Evolutionary conservation across 345 rosid genomes (phyloP).

Genomic region (Cardamine occulta): DNA sequence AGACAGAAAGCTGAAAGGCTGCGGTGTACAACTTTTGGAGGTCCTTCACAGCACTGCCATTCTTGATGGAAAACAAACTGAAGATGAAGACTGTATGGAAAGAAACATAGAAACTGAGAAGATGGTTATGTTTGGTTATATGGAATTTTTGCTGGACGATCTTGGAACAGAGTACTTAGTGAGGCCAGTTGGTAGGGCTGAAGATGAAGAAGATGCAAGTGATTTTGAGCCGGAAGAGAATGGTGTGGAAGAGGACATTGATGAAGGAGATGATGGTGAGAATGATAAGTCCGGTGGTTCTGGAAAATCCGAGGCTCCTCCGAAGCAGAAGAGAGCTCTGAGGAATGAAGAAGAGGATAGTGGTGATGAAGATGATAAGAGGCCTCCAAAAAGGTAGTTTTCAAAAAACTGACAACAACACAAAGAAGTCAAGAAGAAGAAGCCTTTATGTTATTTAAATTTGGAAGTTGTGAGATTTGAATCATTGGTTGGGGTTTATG

Average conservation of each 20-base stretch:
- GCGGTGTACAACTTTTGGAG: too few relatives aligned
- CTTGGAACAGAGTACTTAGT: slow-evolving; percentile 85
- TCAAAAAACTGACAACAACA: slow-evolving; percentile 9
- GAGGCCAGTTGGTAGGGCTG: slow-evolving; percentile 75
- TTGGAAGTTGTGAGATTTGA: slow-evolving; percentile 38
- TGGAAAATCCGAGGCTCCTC: slow-evolving; percentile 69
- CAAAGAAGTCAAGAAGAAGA: not conserved
- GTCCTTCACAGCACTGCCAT: too few relatives aligned
- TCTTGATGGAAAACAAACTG: too few relatives aligned
- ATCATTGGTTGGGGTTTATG: slow-evolving; percentile 44
- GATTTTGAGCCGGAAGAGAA: slow-evolving; percentile 88
- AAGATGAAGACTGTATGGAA: too few relatives aligned
- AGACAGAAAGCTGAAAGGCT: too few relatives aligned
- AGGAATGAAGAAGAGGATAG: slow-evolving; percentile 58
- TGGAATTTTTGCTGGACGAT: slow-evolving; percentile 55
- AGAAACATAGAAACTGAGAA: not conserved
- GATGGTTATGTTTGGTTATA: not conserved
- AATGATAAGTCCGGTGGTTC: slow-evolving; percentile 51
- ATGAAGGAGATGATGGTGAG: slow-evolving; percentile 58
- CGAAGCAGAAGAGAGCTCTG: slow-evolving; percentile 69
- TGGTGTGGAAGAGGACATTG: slow-evolving; percentile 63
- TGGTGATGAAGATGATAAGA: slow-evolving; percentile 77
- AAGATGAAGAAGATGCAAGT: slow-evolving; percentile 91
- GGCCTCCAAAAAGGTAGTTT: slow-evolving; percentile 87
- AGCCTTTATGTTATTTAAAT: slow-evolving; percentile 14